phyloP scores from a whole-genome alignment of 805 yeast genomes.

The Wickerhamomyces xylosicus region DNA sequence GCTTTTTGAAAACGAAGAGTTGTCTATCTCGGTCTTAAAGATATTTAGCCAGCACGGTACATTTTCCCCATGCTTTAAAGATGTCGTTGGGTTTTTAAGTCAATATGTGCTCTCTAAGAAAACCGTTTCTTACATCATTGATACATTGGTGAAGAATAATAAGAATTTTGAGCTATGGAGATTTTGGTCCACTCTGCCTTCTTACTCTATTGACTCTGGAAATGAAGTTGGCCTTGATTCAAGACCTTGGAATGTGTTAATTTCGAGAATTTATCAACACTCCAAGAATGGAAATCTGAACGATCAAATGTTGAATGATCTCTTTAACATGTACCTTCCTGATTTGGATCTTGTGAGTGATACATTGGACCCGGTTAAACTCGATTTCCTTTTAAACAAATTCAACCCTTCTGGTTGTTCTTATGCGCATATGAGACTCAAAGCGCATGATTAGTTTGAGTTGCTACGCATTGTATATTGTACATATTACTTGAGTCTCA shows the following conservation, averaged over 20 bases:
- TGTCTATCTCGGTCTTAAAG: constrained; percentile 9
- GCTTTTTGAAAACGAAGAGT: constrained; percentile 7
- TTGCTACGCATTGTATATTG: no score
- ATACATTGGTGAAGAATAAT: constrained; percentile 13
- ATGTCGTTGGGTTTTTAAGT: constrained; percentile 8
- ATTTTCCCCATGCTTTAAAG: constrained; percentile 6
- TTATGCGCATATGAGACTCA: background rate
- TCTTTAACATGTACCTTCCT: background rate
- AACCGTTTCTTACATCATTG: constrained; percentile 10
- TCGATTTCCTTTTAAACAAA: background rate
- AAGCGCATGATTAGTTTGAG: no score
- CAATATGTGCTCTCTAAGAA: constrained; percentile 1
- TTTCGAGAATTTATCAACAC: background rate
- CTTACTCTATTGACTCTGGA: background rate
- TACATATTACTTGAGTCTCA: background rate
- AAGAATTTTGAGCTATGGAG: constrained; percentile 8
- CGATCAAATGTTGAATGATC: background rate
- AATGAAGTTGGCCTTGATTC: constrained; percentile 6
- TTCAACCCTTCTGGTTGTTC: background rate
- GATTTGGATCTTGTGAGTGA: background rate
- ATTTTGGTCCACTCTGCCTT: constrained; percentile 11
- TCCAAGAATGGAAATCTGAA: background rate
- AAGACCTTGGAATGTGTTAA: constrained; percentile 13
- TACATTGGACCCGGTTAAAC: background rate
- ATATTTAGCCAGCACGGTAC: constrained; percentile 9